Evolutionary conservation across 176 grass and related monocot genomes (phyloP).

Genomic region (Dactylis glomerata): DNA sequence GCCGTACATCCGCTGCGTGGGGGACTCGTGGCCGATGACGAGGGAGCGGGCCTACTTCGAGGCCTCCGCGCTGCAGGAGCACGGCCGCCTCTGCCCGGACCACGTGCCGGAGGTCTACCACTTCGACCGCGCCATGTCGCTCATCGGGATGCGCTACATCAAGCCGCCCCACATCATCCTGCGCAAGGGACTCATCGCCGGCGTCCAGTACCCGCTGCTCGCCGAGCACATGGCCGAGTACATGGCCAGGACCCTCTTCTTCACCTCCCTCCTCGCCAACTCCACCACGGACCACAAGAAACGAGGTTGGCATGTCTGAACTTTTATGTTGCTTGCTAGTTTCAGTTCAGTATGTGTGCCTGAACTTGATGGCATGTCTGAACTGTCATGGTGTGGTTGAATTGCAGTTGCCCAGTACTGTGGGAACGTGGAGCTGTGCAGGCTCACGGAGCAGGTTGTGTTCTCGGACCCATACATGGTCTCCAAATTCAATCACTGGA

Average conservation of each 20-base stretch:
- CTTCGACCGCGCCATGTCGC: slow-evolving; percentile 78
- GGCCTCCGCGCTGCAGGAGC: slow-evolving; percentile 54
- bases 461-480: slow-evolving; percentile 90
- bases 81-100: slow-evolving; percentile 67
- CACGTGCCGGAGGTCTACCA: slow-evolving; percentile 91
- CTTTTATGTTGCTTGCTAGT: neutral
- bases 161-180: slow-evolving; percentile 84
- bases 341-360: neutral
- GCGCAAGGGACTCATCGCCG: slow-evolving; percentile 91
- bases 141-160: slow-evolving; percentile 91
- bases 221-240: slow-evolving; percentile 78
- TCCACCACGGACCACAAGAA: slow-evolving; percentile 75
- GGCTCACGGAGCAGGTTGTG: slow-evolving; percentile 86
- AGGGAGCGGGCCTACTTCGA: slow-evolving; percentile 95
- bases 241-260: slow-evolving; percentile 89
- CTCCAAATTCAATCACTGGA: slow-evolving; percentile 71
- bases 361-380: neutral
- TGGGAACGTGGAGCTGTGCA: slow-evolving; percentile 81
- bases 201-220: slow-evolving; percentile 76
- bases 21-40: slow-evolving; percentile 86
- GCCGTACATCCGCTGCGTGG: slow-evolving; percentile 77
- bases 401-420: slow-evolving; percentile 83
- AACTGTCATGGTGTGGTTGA: neutral
- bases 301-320: slow-evolving; percentile 61
- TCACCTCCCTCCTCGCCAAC: slow-evolving; percentile 72